Evolutionary conservation across 768 basidiomycete genomes (phyloP).

Genomic region (Collybia sordida): DNA sequence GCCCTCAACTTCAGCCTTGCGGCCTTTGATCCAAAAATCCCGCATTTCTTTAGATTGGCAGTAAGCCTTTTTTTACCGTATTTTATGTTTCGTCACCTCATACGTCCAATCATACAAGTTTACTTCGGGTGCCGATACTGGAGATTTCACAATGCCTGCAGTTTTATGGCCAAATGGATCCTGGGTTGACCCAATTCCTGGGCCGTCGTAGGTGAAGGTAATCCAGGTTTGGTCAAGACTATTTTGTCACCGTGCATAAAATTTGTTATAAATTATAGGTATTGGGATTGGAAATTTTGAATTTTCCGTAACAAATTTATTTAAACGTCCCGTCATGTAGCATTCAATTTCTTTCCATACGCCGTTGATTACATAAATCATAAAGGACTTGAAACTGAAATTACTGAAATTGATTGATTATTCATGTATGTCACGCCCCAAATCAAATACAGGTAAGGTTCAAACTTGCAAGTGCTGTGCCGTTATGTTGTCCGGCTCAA

Average conservation of each 20-base stretch:
- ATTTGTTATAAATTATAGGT: too few relatives aligned
- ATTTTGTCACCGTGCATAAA: too few relatives aligned
- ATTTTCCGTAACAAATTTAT: too few relatives aligned
- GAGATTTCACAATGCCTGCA: conserved; percentile 82
- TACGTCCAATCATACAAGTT: conserved; percentile 36
- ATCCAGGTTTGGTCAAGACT: too few relatives aligned
- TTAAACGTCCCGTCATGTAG: too few relatives aligned
- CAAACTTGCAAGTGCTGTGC: background rate
- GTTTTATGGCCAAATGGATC: conserved; percentile 78
- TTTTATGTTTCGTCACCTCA: conserved; percentile 3
- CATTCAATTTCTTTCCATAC: too few relatives aligned
- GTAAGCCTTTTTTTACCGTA: conserved; percentile 41
- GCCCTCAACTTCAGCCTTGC: conserved; percentile 72
- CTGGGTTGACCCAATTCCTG: conserved; percentile 72
- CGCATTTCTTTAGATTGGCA: conserved; percentile 80
- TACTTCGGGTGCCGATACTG: conserved; percentile 42
- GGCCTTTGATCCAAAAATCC: conserved; percentile 54
- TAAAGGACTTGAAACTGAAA: too few relatives aligned
- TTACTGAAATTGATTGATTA: too few relatives aligned
- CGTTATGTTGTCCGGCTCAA: conserved; percentile 10
- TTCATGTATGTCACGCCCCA: too few relatives aligned
- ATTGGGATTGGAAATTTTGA: too few relatives aligned
- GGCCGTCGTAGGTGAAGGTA: conserved; percentile 52
- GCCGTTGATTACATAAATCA: too few relatives aligned
- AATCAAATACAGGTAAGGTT: too few relatives aligned